Base-by-base conservation (phyloP, 176 grass and related monocot species). In the Ensete glaucum region DNA sequence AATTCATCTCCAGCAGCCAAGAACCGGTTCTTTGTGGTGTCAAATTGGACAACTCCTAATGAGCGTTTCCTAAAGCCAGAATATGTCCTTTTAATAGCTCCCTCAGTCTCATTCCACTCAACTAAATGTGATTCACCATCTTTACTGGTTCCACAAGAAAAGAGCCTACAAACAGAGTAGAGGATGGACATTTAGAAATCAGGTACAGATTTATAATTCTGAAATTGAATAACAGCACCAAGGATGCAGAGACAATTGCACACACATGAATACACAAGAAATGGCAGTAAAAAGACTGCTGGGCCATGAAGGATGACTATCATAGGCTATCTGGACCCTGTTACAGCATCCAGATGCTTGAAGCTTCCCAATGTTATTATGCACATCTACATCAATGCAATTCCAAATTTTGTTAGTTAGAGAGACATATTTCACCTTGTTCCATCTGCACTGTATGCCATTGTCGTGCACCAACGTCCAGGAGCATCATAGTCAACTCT, bases 401-500 rank as follows among this genome's bases (percentile, higher is more conserved):
- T 50, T 11, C 77, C 20, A 54, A 70, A 58, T 53, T 56, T 71
- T 51, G 52, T 83, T 7, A 24, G 12, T 49, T 43, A 20, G 57
- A 55, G 52, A n/a, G 17, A 24, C 77, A 77, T 62, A 77, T 53
- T 75, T 54, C 73, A 93, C 95, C 96, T 91, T 58, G 91, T 87
- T 50, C 96, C 96, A 64, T 99, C 96, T 64, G 90, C 88, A 82
- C 86, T 99, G 75, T 99, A 99, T 65, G 96, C 67, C 96, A 99
- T 99, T 34, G 91, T 91, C 34, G 96, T 95, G 81, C 96, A 99
- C 96, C 96, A 99, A 70, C 95, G 88, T 69, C 96, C 96, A 73
- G 96, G 96, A 69, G 96, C 96, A 87, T 99, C 96, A 77, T 99
- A 99, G 81, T 99, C 96, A 57, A 99, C 96, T 81, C 96, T 91